These are phyloP conservation scores for Misopates orontium DNA, from an alignment of 257 asterid genomes.

Conservation along the genomic window DNA sequence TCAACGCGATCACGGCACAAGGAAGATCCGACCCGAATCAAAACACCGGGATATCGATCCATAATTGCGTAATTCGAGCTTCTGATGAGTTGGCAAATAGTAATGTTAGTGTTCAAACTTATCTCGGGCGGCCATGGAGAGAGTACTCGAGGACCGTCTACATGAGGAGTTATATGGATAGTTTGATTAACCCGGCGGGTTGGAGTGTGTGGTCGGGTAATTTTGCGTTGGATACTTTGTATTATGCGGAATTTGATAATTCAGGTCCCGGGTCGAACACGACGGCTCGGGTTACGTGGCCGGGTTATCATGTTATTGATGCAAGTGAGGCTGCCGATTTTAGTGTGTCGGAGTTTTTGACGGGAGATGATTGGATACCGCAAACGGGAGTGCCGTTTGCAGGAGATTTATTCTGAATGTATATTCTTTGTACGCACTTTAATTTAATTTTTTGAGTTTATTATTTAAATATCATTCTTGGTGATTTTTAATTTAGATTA, in stretches of 20 bases:
- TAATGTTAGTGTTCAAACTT: conserved; percentile 33
- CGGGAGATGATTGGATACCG: conserved; percentile 69
- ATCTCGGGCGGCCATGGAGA: conserved; percentile 86
- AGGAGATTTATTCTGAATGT: conserved; percentile 33
- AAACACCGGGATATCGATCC: conserved; percentile 76
- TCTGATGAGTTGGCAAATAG: conserved; percentile 48
- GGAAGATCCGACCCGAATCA: conserved; percentile 74
- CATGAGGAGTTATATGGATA: conserved; percentile 50
- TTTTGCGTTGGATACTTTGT: conserved; percentile 64
- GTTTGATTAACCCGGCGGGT: conserved; percentile 45
- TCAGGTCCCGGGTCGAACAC: conserved; percentile 62
- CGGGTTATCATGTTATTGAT: conserved; percentile 47
- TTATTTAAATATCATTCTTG: conserved; percentile 7
- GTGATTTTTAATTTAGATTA: conserved; percentile 3
- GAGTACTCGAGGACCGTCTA: conserved; percentile 61
- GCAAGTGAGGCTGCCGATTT: conserved; percentile 55
- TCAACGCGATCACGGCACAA: conserved; percentile 75
- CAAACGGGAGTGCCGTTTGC: conserved; percentile 49
- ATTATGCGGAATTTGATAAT: conserved; percentile 64
- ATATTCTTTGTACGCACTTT: background rate
- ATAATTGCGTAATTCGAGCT: conserved; percentile 52
- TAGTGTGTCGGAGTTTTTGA: conserved; percentile 48
- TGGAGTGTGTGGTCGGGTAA: conserved; percentile 72
- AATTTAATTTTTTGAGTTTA: background rate
- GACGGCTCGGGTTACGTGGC: conserved; percentile 63